Evolutionary conservation across 371 early-diverging fungal species (phyloP).

Genomic region (Mortierella sp.): DNA sequence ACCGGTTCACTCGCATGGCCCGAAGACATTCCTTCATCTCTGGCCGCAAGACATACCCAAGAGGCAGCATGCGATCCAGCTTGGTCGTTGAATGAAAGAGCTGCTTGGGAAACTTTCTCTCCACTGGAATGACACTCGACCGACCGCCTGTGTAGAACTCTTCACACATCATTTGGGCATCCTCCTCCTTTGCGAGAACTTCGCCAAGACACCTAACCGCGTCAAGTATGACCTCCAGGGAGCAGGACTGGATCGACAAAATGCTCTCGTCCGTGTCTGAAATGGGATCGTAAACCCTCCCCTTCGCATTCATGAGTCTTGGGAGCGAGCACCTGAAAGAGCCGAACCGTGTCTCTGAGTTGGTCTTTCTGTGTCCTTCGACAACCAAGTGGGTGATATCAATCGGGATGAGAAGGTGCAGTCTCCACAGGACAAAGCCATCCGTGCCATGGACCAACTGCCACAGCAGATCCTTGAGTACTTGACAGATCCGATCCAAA

Average conservation of each 20-base stretch:
- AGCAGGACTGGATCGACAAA: conserved; percentile 27
- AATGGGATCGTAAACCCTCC: conserved; percentile 21
- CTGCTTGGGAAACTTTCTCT: conserved; percentile 3
- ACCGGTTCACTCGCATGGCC: conserved; percentile 16
- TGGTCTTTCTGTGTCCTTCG: conserved; percentile 1
- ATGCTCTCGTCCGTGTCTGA: conserved; percentile 28
- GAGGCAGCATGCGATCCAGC: conserved; percentile 23
- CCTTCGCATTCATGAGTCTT: conserved; percentile 16
- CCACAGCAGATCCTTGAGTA: conserved; percentile 16
- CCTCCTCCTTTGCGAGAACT: not conserved
- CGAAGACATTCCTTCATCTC: conserved; percentile 25
- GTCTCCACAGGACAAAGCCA: conserved; percentile 23
- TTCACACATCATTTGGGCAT: not conserved
- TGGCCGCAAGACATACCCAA: conserved; percentile 29
- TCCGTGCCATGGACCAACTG: conserved; percentile 5
- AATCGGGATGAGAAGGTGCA: conserved; percentile 27
- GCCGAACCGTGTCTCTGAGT: not conserved
- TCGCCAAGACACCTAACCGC: conserved; percentile 22
- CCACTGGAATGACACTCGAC: conserved; percentile 25
- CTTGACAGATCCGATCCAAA: conserved; percentile 19
- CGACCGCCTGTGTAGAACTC: conserved; percentile 34
- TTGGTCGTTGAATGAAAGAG: not conserved
- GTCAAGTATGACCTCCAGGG: conserved; percentile 16
- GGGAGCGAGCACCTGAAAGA: conserved; percentile 18
- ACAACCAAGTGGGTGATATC: conserved; percentile 6